Evolutionary conservation across 2,329 filamentous ascomycete genomes (phyloP).

Genomic region (Colletotrichum costaricense): DNA sequence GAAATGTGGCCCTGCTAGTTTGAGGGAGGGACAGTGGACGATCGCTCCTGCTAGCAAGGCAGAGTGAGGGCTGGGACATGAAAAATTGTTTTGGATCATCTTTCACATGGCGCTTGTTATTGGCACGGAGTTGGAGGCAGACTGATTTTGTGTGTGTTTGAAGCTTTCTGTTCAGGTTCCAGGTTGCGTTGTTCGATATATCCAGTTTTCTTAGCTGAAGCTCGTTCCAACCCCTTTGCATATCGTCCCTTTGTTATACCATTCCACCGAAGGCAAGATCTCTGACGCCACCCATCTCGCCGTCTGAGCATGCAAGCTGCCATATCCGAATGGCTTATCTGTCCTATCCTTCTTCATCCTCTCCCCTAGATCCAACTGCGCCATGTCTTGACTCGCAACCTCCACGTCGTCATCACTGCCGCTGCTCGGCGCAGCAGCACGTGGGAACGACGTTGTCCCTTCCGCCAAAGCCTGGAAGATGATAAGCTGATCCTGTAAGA

Average conservation of each 20-base stretch:
- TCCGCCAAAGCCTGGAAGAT: constrained; percentile 69
- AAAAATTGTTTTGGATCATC: background rate
- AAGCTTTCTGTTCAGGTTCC: background rate
- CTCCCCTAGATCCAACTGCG: constrained; percentile 41
- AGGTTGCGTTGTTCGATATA: constrained; percentile 6
- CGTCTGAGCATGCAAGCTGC: constrained; percentile 67
- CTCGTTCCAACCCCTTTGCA: constrained; percentile 58
- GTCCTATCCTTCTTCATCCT: constrained; percentile 56
- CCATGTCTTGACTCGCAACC: constrained; percentile 43
- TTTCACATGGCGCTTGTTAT: background rate
- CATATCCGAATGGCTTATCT: constrained; percentile 65
- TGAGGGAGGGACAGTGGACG: constrained; percentile 39
- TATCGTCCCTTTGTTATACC: constrained; percentile 62
- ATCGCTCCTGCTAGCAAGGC: background rate
- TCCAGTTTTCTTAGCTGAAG: constrained; percentile 9
- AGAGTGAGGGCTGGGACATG: background rate
- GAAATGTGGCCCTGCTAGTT: constrained; percentile 57
- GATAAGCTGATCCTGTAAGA: constrained; percentile 71
- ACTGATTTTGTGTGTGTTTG: background rate
- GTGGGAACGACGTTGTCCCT: constrained; percentile 60
- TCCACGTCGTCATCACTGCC: constrained; percentile 23
- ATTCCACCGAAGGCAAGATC: constrained; percentile 60
- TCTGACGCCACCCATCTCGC: constrained; percentile 68
- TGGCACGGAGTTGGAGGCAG: constrained; percentile 17
- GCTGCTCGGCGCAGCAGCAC: constrained; percentile 23